Base-by-base conservation (phyloP, 2,329 filamentous ascomycete species). In the Aspergillus texensis region DNA sequence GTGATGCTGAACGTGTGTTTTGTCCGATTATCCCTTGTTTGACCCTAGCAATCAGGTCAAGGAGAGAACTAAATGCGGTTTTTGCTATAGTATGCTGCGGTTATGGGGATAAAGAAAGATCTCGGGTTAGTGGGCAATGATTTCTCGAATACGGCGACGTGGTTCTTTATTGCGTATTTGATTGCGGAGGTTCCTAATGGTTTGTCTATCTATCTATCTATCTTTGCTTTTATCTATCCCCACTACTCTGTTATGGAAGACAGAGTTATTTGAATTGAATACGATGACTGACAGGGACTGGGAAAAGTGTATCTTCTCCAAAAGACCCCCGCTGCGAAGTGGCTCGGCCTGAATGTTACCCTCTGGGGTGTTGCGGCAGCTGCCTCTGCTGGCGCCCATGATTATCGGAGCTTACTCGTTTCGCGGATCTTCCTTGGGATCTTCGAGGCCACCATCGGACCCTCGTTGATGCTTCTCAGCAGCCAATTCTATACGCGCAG, bases 381-480 rank as follows among this genome's bases (percentile, higher is more conserved):
- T 10, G 72, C 70, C 62, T 84, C 83, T 26, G 84, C 85, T 0
- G 86, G 84, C 4, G 82, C 84, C 19, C 79, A 80, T 55, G 82
- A 83, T 71, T 89, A 87, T 70, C 77, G 73, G 26, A 82, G 81
- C 0, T 74, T 89, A 8, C 79, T 89, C 4, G 83, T 82, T 21
- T 82, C 84, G 1, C 82, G 87, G 11, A 78, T 88, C 67, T 85
- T 88, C 66, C 77, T 89, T 0, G 87, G 87, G 30, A 82, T 87
- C 56, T 88, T 89, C 62, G 87, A 83, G 65, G 85, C 87, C 2
- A 85, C 85, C 2, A 85, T 89, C 60, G 84, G 83, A 1, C 88
- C 88, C 1, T 86, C 83, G 1, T 74, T 89, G 60, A 86, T 88
- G 78, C 80, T 89, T 58, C 84, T 89, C 67, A 87, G 83, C 66